Evolutionary conservation across 129 eudicot genomes (phyloP).

Genomic region (Helianthus tuberosus): DNA sequence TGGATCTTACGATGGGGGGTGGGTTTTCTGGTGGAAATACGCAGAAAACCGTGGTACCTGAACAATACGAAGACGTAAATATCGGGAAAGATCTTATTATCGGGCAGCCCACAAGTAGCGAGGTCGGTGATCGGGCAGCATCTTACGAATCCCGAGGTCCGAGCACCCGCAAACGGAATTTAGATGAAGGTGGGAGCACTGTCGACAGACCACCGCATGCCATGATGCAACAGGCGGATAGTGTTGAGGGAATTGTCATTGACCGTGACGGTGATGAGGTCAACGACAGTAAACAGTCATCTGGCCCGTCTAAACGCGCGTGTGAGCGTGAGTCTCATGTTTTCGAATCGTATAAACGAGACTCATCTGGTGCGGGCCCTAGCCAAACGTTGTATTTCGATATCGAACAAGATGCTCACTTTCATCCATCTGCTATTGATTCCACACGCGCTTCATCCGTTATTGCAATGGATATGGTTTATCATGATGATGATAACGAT

Average conservation of each 20-base stretch:
- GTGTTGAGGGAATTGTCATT: conserved; percentile 81
- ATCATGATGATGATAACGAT: conserved; percentile 59
- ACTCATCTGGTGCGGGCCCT: conserved; percentile 77
- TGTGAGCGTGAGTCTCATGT: conserved; percentile 49
- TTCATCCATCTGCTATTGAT: conserved; percentile 45
- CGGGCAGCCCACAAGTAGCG: conserved; percentile 87
- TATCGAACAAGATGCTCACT: conserved; percentile 47
- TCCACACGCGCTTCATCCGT: conserved; percentile 90
- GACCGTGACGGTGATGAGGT: conserved; percentile 95
- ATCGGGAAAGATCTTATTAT: conserved; percentile 66
- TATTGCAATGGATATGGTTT: conserved; percentile 80
- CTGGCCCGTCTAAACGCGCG: conserved; percentile 81
- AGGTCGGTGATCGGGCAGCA: conserved; percentile 91
- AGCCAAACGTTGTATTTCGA: conserved; percentile 65
- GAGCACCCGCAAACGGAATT: conserved; percentile 67
- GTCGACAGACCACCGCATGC: conserved; percentile 75
- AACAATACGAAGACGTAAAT: conserved; percentile 53
- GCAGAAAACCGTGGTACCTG: conserved; percentile 40
- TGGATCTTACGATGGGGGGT: conserved; percentile 76
- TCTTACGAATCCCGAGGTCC: conserved; percentile 95
- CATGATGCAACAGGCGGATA: conserved; percentile 65
- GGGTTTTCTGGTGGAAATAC: conserved; percentile 53
- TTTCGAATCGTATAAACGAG: conserved; percentile 43
- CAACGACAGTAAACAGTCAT: conserved; percentile 65
- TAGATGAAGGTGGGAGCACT: conserved; percentile 96